phyloP scores from a whole-genome alignment of 805 yeast genomes.

The Myxozyma geophila region DNA sequence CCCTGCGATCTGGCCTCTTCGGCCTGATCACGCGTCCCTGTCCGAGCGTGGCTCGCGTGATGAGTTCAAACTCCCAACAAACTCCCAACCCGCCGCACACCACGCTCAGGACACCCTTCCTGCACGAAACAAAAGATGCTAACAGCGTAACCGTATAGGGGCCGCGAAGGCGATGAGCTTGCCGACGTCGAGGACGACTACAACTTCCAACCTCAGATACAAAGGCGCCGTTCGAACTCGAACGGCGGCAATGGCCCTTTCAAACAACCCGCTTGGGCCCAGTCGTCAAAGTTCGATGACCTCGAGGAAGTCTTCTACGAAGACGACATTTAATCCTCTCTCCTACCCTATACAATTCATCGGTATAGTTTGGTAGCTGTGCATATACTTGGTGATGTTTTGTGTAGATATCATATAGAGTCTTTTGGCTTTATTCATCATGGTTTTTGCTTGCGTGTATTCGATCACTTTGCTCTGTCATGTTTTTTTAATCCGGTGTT shows the following conservation, averaged over 20 bases:
- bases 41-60: no score
- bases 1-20: no score
- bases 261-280: conserved; percentile 34
- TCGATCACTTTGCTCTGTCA: neutral
- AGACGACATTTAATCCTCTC: conserved; percentile 25
- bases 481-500: conserved; percentile 7
- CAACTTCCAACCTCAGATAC: conserved; percentile 35
- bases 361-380: conserved; percentile 21
- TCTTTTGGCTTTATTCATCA: neutral
- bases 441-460: conserved; percentile 1
- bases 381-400: conserved; percentile 10
- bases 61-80: neutral
- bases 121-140: neutral
- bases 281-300: conserved; percentile 19
- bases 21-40: no score
- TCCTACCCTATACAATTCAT: conserved; percentile 20
- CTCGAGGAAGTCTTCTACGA: conserved; percentile 36
- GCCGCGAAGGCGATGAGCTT: conserved; percentile 40
- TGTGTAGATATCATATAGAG: conserved; percentile 8
- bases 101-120: neutral
- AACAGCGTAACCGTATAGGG: conserved; percentile 23
- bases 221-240: conserved; percentile 40
- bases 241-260: conserved; percentile 32
- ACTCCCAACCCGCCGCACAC: conserved; percentile 18
- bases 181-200: conserved; percentile 38